phyloP scores from a whole-genome alignment of 2,329 filamentous ascomycete genomes.

The Helicocarpus griseus region DNA sequence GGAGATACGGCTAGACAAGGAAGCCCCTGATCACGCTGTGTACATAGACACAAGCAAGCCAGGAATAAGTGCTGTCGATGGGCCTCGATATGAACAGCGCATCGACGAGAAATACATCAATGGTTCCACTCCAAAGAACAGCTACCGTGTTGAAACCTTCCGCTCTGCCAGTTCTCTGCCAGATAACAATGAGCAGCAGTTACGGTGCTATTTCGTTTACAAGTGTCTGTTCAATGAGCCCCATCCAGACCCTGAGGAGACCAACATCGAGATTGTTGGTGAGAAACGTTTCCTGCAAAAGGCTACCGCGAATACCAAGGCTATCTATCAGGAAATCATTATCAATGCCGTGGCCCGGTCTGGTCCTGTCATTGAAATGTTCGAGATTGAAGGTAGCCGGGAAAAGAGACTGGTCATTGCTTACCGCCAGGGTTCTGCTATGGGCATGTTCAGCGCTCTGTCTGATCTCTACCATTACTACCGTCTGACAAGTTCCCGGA shows the following conservation, averaged over 20 bases:
- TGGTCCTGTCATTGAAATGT: slow-evolving; percentile 94
- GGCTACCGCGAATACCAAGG: slow-evolving; percentile 89
- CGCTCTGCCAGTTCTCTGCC: slow-evolving; percentile 76
- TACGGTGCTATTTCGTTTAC: slow-evolving; percentile 98
- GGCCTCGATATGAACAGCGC: slow-evolving; percentile 86
- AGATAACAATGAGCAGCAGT: slow-evolving; percentile 62
- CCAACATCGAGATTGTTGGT: slow-evolving; percentile 79
- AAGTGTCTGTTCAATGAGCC: slow-evolving; percentile 81
- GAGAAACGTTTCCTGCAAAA: slow-evolving; percentile 93
- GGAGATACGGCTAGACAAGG: slow-evolving; percentile 92
- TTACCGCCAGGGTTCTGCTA: slow-evolving; percentile 84
- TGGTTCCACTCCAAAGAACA: slow-evolving; percentile 57
- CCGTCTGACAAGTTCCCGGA: slow-evolving; percentile 86
- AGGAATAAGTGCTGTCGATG: slow-evolving; percentile 63
- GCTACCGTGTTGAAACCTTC: slow-evolving; percentile 95
- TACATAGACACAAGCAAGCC: slow-evolving; percentile 97
- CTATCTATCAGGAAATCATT: slow-evolving; percentile 91
- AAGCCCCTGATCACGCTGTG: slow-evolving; percentile 86
- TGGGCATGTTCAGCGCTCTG: slow-evolving; percentile 88
- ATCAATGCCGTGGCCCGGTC: slow-evolving; percentile 72
- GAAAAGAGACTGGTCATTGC: slow-evolving; percentile 94
- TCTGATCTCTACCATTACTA: slow-evolving; percentile 99
- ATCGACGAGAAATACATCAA: slow-evolving; percentile 95
- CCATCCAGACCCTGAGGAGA: slow-evolving; percentile 66
- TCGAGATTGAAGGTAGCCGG: slow-evolving; percentile 80